Conservation (phyloP, 23 red algal genomes). For the Gracilariopsis chorda region DNA sequence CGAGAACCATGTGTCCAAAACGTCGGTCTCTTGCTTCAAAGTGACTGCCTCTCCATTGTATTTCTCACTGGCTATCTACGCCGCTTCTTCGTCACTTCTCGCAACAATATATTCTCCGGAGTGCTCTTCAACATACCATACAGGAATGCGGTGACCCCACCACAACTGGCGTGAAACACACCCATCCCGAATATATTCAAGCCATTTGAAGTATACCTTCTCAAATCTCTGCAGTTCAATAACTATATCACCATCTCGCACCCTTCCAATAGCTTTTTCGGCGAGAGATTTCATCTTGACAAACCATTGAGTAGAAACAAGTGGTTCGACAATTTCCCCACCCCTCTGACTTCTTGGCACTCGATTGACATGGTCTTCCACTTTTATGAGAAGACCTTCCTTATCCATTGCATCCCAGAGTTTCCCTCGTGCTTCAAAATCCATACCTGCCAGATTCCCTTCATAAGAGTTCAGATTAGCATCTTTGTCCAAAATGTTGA, state of each 20-base stretch:
- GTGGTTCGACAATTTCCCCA: constrained; percentile 93
- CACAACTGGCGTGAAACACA: constrained; percentile 97
- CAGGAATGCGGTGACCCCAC: constrained; percentile 98
- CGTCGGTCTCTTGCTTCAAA: constrained; percentile 88
- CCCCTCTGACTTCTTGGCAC: constrained; percentile 95
- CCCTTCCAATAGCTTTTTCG: constrained; percentile 60
- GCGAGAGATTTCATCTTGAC: constrained; percentile 80
- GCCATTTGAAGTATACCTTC: constrained; percentile 96
- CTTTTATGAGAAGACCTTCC: constrained; percentile 59
- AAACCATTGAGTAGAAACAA: constrained; percentile 98
- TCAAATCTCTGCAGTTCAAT: constrained; percentile 91
- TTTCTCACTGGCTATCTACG: constrained; percentile 25
- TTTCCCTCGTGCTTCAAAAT: constrained; percentile 76
- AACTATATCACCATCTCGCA: constrained; percentile 60
- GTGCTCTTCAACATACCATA: constrained; percentile 81
- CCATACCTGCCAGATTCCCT: constrained; percentile 75
- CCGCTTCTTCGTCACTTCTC: constrained; percentile 72
- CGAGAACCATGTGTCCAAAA: constrained; percentile 99
- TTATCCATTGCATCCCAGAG: constrained; percentile 84
- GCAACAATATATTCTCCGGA: constrained; percentile 81
- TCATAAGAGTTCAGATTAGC: constrained; percentile 77
- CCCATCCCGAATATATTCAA: constrained; percentile 97
- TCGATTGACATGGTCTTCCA: constrained; percentile 69
- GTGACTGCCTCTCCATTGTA: constrained; percentile 46
- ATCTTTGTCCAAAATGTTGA: constrained; percentile 94